Percentiles rank a stretch among this genome's conserved stretches.
Evolutionary conservation across 306 rosid species (phyloP).

Genomic region (Mimosa pudica): DNA sequence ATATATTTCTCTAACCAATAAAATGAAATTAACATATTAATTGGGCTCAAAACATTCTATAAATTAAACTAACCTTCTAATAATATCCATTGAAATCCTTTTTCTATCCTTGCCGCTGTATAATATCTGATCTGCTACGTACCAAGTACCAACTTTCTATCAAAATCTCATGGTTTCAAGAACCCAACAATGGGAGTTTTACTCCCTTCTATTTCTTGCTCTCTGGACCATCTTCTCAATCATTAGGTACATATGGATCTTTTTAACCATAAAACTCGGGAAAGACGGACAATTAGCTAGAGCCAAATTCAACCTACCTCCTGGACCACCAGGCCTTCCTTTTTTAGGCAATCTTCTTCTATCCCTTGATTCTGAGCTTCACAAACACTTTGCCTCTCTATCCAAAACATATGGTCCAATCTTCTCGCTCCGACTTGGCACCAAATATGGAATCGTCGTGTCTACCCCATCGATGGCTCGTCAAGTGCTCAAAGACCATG

Average conservation of each 20-base stretch:
- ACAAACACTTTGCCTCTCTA: slow-evolving; percentile 59
- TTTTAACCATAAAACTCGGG: slow-evolving; percentile 2
- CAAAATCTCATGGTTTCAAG: background rate
- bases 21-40: too few species aligned
- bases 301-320: too few species aligned
- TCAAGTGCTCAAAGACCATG: too few species aligned
- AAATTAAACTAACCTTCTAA: slow-evolving; percentile 6
- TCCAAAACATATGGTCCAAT: too few species aligned
- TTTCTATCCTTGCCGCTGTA: background rate
- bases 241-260: slow-evolving; percentile 20
- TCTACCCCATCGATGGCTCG: too few species aligned
- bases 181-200: background rate
- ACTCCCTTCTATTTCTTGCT: slow-evolving; percentile 6
- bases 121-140: background rate
- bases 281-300: too few species aligned
- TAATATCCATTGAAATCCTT: slow-evolving; percentile 44
- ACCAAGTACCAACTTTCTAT: background rate
- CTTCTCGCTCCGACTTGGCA: too few species aligned
- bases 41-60: too few species aligned
- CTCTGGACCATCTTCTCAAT: slow-evolving; percentile 22
- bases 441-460: too few species aligned
- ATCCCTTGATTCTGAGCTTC: background rate
- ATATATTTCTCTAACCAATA: too few species aligned
- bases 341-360: too few species aligned
- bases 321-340: too few species aligned